Percentiles rank a stretch among this genome's conserved stretches.
Conservation (phyloP, 768 basidiomycete species). For the Paxillus involutus region DNA sequence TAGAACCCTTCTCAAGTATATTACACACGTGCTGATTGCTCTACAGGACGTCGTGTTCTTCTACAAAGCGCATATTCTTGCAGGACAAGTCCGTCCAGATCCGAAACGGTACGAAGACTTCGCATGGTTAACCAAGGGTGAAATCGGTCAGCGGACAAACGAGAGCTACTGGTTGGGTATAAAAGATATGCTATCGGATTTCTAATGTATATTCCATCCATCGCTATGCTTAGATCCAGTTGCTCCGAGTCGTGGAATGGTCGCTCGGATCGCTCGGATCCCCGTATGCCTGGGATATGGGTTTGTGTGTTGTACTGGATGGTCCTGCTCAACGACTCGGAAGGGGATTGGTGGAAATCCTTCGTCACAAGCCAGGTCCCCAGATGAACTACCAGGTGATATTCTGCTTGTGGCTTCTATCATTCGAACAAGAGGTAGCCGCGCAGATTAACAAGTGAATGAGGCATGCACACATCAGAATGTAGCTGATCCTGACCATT, state of each 20-base stretch:
- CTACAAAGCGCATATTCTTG: conserved; percentile 91
- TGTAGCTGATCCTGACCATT: background rate
- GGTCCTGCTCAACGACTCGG: too few relatives aligned
- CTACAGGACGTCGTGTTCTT: conserved; percentile 77
- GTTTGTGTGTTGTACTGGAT: too few relatives aligned
- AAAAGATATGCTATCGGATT: conserved; percentile 80
- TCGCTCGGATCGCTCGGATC: too few relatives aligned
- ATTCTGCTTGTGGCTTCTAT: conserved; percentile 91
- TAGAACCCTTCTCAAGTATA: conserved; percentile 1
- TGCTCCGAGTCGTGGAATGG: too few relatives aligned
- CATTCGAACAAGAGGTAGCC: conserved; percentile 85
- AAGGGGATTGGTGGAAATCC: conserved; percentile 82
- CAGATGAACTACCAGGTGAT: conserved; percentile 96
- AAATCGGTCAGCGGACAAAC: conserved; percentile 73
- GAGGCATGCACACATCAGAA: background rate
- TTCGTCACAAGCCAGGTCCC: conserved; percentile 78
- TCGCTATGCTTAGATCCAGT: background rate
- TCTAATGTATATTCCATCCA: conserved; percentile 19
- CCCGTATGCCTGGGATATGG: too few relatives aligned
- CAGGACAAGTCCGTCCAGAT: conserved; percentile 74
- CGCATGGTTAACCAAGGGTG: conserved; percentile 94
- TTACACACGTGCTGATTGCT: conserved; percentile 1
- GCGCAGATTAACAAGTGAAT: conserved; percentile 84
- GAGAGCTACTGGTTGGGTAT: conserved; percentile 72
- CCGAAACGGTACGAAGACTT: conserved; percentile 64